phyloP scores from a whole-genome alignment of 805 yeast genomes.

The Metschnikowia peoriensis region DNA sequence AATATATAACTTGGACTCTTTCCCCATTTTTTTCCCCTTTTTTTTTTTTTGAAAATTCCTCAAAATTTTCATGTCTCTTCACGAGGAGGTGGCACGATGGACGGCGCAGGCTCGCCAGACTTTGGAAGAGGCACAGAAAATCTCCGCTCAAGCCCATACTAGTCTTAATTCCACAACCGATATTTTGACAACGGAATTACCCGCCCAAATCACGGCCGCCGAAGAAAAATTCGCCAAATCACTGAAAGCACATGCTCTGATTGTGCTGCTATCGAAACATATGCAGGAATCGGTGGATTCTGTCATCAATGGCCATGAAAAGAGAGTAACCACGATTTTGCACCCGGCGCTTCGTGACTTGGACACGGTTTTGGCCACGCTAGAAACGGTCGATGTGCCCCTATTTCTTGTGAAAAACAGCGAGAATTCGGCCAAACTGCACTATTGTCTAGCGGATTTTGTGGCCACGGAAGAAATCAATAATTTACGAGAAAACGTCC shows the following conservation, averaged over 20 bases:
- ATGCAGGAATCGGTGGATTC: constrained; percentile 13
- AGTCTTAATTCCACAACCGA: constrained; percentile 26
- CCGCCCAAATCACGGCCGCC: constrained; percentile 20
- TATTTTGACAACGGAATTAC: constrained; percentile 24
- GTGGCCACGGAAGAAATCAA: constrained; percentile 34
- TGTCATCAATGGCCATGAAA: constrained; percentile 7
- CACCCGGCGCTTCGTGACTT: constrained; percentile 25
- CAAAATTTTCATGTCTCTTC: constrained; percentile 1
- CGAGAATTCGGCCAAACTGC: constrained; percentile 2
- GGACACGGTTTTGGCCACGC: constrained; percentile 23
- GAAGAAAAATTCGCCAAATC: constrained; percentile 16
- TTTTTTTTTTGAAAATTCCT: too few relatives aligned
- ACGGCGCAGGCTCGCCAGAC: constrained; percentile 28
- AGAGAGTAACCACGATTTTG: constrained; percentile 14
- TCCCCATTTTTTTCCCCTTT: neutral
- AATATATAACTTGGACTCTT: neutral
- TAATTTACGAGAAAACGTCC: constrained; percentile 25
- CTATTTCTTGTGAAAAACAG: constrained; percentile 11
- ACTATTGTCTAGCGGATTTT: constrained; percentile 28
- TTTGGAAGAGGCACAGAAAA: constrained; percentile 28
- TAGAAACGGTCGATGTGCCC: constrained; percentile 32
- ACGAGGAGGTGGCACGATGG: constrained; percentile 24
- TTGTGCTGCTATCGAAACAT: constrained; percentile 16
- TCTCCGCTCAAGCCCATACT: constrained; percentile 34
- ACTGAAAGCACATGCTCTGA: constrained; percentile 17